Evolutionary conservation across 2,329 filamentous ascomycete species (phyloP).

Genomic region (Didymella pomorum): DNA sequence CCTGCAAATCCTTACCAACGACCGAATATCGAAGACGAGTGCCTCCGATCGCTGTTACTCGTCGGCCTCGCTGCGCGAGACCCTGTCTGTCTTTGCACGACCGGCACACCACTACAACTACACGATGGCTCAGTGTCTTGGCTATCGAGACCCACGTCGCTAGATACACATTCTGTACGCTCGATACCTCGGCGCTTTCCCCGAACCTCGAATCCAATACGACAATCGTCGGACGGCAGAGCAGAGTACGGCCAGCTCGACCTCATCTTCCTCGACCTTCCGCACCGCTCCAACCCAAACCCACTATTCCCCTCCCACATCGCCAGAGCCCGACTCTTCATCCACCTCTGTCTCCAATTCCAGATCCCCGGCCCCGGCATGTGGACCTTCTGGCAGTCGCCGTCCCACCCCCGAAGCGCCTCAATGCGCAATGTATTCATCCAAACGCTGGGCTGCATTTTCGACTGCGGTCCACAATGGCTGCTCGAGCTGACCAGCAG

Average conservation of each 20-base stretch:
- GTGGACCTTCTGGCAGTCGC: constrained; percentile 39
- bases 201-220: constrained; percentile 25
- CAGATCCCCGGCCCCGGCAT: constrained; percentile 32
- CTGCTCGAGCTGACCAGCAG: constrained; percentile 46
- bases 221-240: constrained; percentile 44
- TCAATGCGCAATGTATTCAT: constrained; percentile 53
- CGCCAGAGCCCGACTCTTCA: constrained; percentile 45
- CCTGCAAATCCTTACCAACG: constrained; percentile 39
- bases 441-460: constrained; percentile 52
- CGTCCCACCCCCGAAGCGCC: constrained; percentile 46
- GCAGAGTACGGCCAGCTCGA: constrained; percentile 53
- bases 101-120: constrained; percentile 42
- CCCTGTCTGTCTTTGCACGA: constrained; percentile 52
- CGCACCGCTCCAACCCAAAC: constrained; percentile 40
- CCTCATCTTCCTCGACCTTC: constrained; percentile 50
- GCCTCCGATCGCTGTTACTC: constrained; percentile 52
- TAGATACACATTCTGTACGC: constrained; percentile 30
- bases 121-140: constrained; percentile 47
- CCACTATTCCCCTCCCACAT: constrained; percentile 38
- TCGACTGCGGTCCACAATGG: constrained; percentile 53
- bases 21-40: constrained; percentile 51
- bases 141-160: constrained; percentile 40
- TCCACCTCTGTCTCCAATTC: constrained; percentile 46
- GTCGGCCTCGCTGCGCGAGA: constrained; percentile 53
- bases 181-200: constrained; percentile 25